Conservation (phyloP, 2,329 filamentous ascomycete species). For the Leptodontidium sp. region DNA sequence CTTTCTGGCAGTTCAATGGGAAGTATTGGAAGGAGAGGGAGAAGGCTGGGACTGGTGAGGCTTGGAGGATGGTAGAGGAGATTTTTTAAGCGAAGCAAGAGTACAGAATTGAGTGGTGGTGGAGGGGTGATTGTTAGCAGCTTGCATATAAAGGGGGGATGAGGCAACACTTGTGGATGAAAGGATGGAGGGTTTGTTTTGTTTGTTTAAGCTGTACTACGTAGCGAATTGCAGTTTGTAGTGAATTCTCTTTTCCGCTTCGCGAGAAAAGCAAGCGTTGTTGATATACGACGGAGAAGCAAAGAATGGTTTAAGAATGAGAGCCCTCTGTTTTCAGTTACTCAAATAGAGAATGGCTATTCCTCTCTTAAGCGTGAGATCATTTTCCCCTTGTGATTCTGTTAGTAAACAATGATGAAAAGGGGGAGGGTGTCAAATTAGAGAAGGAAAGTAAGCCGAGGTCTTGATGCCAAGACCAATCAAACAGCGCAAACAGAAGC, state of each 20-base stretch:
- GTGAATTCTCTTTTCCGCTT: not conserved
- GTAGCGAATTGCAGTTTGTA: not conserved
- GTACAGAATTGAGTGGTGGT: not conserved
- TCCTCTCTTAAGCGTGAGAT: no score
- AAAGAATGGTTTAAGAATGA: not conserved
- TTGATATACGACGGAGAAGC: not conserved
- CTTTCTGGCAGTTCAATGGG: slow-evolving; percentile 88
- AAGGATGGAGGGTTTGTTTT: not conserved
- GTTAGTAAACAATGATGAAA: no score
- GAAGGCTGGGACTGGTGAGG: slow-evolving; percentile 40
- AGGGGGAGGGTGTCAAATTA: not conserved
- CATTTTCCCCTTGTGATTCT: no score
- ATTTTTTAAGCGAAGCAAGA: slow-evolving; percentile 44
- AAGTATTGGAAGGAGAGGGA: slow-evolving; percentile 83
- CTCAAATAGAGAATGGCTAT: no score
- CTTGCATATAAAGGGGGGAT: not conserved
- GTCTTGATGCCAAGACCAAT: not conserved
- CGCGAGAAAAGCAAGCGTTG: no score
- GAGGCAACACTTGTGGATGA: not conserved
- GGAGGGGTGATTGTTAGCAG: not conserved
- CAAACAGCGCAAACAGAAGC: slow-evolving; percentile 18
- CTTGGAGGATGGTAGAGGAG: slow-evolving; percentile 48
- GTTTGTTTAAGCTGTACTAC: not conserved
- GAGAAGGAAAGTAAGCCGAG: slow-evolving; percentile 6
- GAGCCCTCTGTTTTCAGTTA: not conserved